These are phyloP conservation scores for Calonectria pauciramosa DNA, from an alignment of 2,329 filamentous ascomycete genomes.

Conservation along the genomic window DNA sequence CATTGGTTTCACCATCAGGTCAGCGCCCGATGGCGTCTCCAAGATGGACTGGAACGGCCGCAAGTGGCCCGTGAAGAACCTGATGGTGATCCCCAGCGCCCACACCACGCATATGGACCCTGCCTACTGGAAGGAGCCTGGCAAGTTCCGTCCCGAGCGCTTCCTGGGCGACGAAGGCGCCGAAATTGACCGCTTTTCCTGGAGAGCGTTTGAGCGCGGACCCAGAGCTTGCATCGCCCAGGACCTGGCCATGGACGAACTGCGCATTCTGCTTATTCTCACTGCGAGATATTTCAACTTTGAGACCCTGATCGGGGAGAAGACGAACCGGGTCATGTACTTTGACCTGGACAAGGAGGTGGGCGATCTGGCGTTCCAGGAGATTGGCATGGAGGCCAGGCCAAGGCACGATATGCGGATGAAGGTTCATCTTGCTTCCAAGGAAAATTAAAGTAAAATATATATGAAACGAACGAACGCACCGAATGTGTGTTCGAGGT, in stretches of 20 bases:
- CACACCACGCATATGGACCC: constrained; percentile 1
- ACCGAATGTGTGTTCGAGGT: not conserved
- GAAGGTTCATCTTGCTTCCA: not conserved
- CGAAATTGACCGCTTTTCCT: not conserved
- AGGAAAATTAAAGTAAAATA: not conserved
- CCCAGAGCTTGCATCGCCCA: not conserved
- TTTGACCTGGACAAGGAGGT: constrained; percentile 3
- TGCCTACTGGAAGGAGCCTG: not conserved
- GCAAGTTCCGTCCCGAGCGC: not conserved
- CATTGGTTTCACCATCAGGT: not conserved
- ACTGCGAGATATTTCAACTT: not conserved
- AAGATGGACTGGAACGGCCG: constrained; percentile 1
- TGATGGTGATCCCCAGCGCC: constrained; percentile 6
- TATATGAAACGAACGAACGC: not conserved
- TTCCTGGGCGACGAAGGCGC: constrained; percentile 1
- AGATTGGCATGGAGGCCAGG: constrained; percentile 3
- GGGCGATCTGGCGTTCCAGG: not conserved
- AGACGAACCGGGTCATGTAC: constrained; percentile 6
- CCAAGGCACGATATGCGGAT: not conserved
- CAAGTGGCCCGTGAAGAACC: not conserved
- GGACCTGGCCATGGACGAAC: not conserved
- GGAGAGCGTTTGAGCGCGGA: not conserved
- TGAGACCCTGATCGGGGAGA: not conserved
- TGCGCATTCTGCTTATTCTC: not conserved
- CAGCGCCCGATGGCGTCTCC: not conserved